Base-by-base conservation (phyloP, 2,329 filamentous ascomycete genomes). In the Eurotiales sp. region DNA sequence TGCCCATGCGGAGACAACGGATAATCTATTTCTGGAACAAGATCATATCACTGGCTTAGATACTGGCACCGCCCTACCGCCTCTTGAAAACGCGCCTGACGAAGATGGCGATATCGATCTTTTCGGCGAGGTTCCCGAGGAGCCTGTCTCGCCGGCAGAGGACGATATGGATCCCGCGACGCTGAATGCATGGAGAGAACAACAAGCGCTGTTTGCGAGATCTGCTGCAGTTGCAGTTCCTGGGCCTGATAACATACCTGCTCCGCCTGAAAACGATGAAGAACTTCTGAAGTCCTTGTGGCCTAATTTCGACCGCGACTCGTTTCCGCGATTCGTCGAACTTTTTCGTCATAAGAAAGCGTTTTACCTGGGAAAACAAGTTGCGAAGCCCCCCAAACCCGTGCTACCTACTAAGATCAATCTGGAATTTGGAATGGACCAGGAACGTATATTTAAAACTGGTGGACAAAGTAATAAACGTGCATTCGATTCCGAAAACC, bases 351-450 rank as follows among this genome's bases (percentile, higher is more conserved):
- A 87, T 5, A 90, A 91, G 67, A 84, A 84, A 59, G 87, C 90
- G 1, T 79, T 84, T 50, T 92, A 88, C 69, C 79, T 87, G 55
- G 85, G 87, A 51, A 93, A 96, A 69, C 82, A 84, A 34, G 90
- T 91, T 0, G 58, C 78, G 1, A 95, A 90, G 69, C 85, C 84
- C 36, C 88, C 90, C 0, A 93, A 91, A 69, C 78, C 88, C 14
- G 78, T 97, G 3, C 80, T 90, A 4, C 90, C 90, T 0, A 91
- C 87, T 17, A 99, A 99, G 69, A 79, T 96, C 51, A 90, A 84
- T 55, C 77, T 99, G 12, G 93, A 99, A 55, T 75, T 97, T 29
- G 87, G 88, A 2, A 79, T 82, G 42, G 93, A 97, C 61, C 88
- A 95, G 58, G 89, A 95, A 67, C 90, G 90, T 60, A 77, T 81